phyloP scores from a whole-genome alignment of 768 basidiomycete species.

The Lactarius deliciosus region DNA sequence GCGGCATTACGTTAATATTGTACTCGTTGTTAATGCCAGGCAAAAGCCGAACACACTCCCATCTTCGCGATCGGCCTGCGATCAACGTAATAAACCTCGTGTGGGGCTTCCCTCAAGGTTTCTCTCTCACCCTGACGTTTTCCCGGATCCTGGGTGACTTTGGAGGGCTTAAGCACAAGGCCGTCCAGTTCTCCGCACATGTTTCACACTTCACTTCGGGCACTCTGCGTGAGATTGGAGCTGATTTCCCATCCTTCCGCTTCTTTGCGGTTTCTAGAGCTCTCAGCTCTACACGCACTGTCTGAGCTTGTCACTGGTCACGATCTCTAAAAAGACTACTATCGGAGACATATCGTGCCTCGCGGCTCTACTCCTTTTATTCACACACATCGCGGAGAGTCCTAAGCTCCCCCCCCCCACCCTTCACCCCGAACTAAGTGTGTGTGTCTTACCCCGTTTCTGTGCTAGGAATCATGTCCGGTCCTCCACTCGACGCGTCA shows the following conservation, averaged over 20 bases:
- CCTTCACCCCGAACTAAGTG: not conserved
- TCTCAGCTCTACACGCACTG: not conserved
- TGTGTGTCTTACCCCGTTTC: not conserved
- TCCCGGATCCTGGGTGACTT: not conserved
- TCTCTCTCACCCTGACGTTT: not conserved
- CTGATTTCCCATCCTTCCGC: not conserved
- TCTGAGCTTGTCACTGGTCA: not conserved
- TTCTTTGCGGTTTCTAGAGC: not conserved
- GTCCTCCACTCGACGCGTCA: constrained; percentile 7
- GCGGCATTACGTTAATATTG: no score
- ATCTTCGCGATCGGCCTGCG: not conserved
- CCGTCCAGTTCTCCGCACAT: not conserved
- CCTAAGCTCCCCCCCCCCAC: not conserved
- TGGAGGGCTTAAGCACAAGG: not conserved
- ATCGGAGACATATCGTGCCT: not conserved
- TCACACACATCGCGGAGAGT: not conserved
- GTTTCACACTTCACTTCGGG: not conserved
- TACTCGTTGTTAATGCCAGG: no score
- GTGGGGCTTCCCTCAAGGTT: not conserved
- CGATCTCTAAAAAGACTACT: not conserved
- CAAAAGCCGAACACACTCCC: not conserved
- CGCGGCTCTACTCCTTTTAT: not conserved
- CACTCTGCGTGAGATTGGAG: not conserved
- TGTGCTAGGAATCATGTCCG: not conserved
- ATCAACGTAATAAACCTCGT: not conserved